Evolutionary conservation across 2,329 filamentous ascomycete genomes (phyloP).

Genomic region (Byssothecium circinans): DNA sequence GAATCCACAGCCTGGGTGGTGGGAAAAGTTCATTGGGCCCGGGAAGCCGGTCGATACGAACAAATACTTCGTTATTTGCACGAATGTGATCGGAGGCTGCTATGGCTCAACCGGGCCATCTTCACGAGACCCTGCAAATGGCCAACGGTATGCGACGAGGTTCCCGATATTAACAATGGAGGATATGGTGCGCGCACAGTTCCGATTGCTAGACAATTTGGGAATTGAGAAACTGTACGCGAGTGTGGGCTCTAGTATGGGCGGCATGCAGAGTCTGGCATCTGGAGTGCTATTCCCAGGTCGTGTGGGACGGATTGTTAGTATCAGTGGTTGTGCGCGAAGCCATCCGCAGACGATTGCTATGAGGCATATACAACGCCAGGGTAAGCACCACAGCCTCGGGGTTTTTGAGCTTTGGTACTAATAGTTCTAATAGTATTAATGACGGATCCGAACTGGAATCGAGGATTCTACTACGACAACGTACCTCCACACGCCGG

Average conservation of each 20-base stretch:
- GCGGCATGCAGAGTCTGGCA: constrained; percentile 94
- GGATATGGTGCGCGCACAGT: constrained; percentile 97
- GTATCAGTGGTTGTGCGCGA: constrained; percentile 88
- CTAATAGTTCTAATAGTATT: constrained; percentile 59
- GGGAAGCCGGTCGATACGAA: constrained; percentile 83
- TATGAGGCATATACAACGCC: constrained; percentile 95
- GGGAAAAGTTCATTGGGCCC: constrained; percentile 97
- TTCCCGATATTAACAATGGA: constrained; percentile 96
- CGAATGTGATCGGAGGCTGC: constrained; percentile 93
- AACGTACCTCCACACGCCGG: constrained; percentile 86
- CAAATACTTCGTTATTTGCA: constrained; percentile 92
- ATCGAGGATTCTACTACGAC: constrained; percentile 84
- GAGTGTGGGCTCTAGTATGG: constrained; percentile 95
- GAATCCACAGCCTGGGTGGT: constrained; percentile 93
- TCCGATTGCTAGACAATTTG: constrained; percentile 79
- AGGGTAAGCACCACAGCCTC: constrained; percentile 50
- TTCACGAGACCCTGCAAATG: constrained; percentile 84
- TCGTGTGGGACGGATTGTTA: constrained; percentile 79
- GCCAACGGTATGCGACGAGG: constrained; percentile 84
- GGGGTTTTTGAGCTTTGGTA: not conserved
- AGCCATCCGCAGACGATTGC: constrained; percentile 98
- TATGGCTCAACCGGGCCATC: constrained; percentile 93
- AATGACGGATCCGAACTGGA: constrained; percentile 99
- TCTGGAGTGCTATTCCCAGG: constrained; percentile 82
- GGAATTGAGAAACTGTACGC: constrained; percentile 80